These are phyloP conservation scores for Sphaerulina vaccinii DNA, from an alignment of 2,329 filamentous ascomycete species.

Conservation along the genomic window DNA sequence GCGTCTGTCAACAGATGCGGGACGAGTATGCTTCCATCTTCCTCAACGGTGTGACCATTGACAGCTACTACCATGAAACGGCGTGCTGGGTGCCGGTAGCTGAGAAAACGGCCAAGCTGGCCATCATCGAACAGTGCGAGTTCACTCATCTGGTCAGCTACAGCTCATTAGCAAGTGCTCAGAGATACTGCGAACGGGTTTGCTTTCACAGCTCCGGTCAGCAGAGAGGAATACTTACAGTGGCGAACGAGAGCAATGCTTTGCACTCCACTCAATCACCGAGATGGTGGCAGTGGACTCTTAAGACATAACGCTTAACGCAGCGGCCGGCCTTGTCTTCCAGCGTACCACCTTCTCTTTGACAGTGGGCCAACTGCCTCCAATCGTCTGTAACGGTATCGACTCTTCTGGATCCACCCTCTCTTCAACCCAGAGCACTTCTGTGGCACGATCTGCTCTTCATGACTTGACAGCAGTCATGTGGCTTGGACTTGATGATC, in stretches of 20 bases:
- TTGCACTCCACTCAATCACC: neutral
- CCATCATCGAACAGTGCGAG: constrained; percentile 8
- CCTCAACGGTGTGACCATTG: constrained; percentile 16
- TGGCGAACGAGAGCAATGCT: neutral
- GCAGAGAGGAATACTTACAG: constrained; percentile 14
- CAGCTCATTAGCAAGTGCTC: constrained; percentile 21
- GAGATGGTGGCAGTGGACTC: constrained; percentile 17
- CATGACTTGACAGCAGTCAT: neutral
- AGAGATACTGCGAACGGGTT: constrained; percentile 17
- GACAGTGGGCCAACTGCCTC: neutral
- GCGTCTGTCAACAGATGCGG: constrained; percentile 11
- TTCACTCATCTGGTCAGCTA: constrained; percentile 16
- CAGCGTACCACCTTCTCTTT: neutral
- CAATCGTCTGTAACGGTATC: neutral
- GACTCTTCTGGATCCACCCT: neutral
- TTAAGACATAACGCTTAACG: constrained; percentile 5
- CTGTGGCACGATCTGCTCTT: constrained; percentile 12
- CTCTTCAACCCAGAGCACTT: constrained; percentile 8
- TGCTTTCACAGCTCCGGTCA: constrained; percentile 1
- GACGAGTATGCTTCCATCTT: constrained; percentile 19
- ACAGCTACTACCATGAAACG: constrained; percentile 17
- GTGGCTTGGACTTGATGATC: constrained; percentile 4
- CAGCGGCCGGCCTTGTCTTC: neutral
- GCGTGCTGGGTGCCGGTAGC: constrained; percentile 13
- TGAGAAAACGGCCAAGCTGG: constrained; percentile 14